These are phyloP conservation scores for Colletotrichum sp. DNA, from an alignment of 2,329 filamentous ascomycete genomes.

Conservation along the genomic window DNA sequence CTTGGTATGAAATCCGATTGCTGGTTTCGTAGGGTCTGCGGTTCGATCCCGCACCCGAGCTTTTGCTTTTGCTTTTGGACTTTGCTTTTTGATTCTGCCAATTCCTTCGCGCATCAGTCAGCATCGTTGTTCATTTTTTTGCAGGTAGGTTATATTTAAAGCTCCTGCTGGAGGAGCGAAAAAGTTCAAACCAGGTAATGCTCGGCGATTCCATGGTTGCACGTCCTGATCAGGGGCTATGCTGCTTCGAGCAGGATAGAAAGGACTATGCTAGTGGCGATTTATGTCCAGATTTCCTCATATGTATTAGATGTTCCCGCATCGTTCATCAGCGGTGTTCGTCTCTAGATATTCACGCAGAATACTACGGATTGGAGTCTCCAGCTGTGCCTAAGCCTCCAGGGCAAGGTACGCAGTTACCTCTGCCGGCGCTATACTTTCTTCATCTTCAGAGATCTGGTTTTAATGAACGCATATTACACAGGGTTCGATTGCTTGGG, in stretches of 20 bases:
- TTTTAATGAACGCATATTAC: no score
- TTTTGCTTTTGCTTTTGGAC: not conserved
- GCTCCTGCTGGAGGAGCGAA: not conserved
- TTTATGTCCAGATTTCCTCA: accelerated
- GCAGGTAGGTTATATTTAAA: not conserved
- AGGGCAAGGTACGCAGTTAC: not conserved
- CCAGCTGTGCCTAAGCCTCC: no score
- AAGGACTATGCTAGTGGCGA: accelerated
- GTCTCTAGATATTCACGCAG: not conserved
- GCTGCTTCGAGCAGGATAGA: accelerated
- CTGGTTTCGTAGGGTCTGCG: not conserved
- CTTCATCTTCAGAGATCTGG: not conserved
- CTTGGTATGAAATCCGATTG: not conserved
- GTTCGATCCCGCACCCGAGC: not conserved
- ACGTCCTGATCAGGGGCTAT: accelerated
- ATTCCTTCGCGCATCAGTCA: not conserved
- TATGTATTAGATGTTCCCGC: accelerated
- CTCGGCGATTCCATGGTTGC: not conserved
- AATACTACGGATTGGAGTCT: not conserved
- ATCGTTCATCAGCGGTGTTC: not conserved
- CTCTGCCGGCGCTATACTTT: not conserved
- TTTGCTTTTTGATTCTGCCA: not conserved
- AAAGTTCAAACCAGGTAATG: not conserved
- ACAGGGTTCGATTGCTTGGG: accelerated
- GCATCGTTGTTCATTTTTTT: not conserved